Percentiles rank a stretch among this genome's conserved stretches.
Conservation (phyloP, 345 rosid species). For the Diplotaxis tenuifolia region DNA sequence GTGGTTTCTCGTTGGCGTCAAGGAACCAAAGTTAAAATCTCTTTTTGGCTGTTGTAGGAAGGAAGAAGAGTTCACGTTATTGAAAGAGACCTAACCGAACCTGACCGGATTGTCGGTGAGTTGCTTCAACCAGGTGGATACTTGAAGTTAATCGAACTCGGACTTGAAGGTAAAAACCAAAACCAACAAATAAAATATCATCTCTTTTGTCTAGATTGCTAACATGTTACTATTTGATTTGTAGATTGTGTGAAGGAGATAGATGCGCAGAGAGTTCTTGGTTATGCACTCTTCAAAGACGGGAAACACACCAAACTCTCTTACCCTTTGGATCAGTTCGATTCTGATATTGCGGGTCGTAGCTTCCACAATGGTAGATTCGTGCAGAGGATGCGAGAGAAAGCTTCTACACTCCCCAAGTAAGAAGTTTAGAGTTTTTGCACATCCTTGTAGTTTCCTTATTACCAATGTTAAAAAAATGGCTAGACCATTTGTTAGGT, state of each 20-base stretch:
- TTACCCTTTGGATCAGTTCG: constrained; percentile 47
- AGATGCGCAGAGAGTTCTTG: constrained; percentile 53
- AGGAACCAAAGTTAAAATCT: constrained; percentile 4
- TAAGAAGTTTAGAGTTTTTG: constrained; percentile 4
- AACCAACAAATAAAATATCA: not conserved
- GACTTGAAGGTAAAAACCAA: constrained; percentile 42
- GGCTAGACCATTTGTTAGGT: too few relatives aligned
- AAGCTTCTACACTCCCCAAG: constrained; percentile 50
- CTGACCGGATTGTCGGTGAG: constrained; percentile 53
- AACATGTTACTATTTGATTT: not conserved
- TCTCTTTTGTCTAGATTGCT: not conserved
- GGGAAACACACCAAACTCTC: constrained; percentile 42
- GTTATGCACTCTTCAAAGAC: constrained; percentile 52
- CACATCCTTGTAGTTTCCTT: too few relatives aligned
- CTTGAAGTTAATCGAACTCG: constrained; percentile 47
- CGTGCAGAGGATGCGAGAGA: constrained; percentile 54
- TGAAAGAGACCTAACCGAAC: constrained; percentile 55
- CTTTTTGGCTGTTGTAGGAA: constrained; percentile 32
- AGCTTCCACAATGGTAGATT: constrained; percentile 58
- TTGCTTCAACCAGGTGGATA: constrained; percentile 57
- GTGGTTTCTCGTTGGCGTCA: not conserved
- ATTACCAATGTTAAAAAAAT: too few relatives aligned
- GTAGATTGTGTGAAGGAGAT: constrained; percentile 55
- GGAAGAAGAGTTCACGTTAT: constrained; percentile 53
- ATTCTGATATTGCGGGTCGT: constrained; percentile 48